Evolutionary conservation across 768 basidiomycete genomes (phyloP), one percentile per base, ranked within the genome.

Genomic region (Tremella mesenterica): DNA sequence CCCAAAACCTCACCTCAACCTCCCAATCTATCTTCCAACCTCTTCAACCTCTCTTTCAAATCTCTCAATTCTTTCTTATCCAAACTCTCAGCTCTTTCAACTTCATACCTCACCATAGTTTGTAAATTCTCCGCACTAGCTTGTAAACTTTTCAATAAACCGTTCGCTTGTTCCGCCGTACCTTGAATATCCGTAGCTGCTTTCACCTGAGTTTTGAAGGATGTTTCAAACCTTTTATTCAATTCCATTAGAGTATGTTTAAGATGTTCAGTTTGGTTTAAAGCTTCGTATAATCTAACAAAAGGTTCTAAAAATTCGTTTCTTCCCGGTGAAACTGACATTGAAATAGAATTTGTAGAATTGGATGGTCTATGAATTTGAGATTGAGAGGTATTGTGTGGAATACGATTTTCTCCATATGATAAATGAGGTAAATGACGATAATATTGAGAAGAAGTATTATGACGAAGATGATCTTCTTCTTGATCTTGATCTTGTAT

Each of bases 61-160:
- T 74, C 53, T 28, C 64, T 60, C 20, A 59, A 29, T 43, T 69
- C 64, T 43, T 43, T 38, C 43, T 28, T 48, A 28, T 49, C 44
- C 1, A 23, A 29, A 8, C 16, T 12, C 12, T 44, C 43, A 26
- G 54, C 59, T 20, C 57, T n/a, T 9, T 51, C 58, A 7, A 70
- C 56, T 50, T 70, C 68, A 45, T 66, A 66, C 46, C 65, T 43
- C n/a, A 70, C 68, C 65, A 70, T 67, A 27, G 66, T 63, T 52
- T 61, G 60, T 23, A 70, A 30, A 51, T 58, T 67, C 36, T 67
- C 65, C 16, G 68, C 60, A 36, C 56, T 59, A 14, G 52, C 43
- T 41, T 70, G 68, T 26, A 70, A 31, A 29, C 45, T 67, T 7
- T 49, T 52, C 14, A 70, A 34, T 0, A 70, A 53, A 0, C 58